A percentile compares a stretch with the other conserved stretches of the same genome.
Evolutionary conservation across 257 asterid species (phyloP).

Genomic region (Solanum okadae): DNA sequence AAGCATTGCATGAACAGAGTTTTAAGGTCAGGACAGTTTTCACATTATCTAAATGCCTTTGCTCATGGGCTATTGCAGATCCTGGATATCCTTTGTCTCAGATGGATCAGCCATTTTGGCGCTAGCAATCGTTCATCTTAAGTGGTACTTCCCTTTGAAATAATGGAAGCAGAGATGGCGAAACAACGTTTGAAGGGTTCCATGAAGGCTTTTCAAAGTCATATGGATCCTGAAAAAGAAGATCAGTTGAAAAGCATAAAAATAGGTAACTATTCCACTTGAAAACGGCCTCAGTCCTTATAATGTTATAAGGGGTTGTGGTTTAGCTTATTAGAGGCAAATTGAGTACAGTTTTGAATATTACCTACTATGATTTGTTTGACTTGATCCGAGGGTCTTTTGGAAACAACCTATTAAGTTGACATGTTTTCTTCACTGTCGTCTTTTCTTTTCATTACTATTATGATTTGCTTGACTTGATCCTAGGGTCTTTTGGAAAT

Average conservation of each 20-base stretch:
- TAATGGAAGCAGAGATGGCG: conserved; percentile 7
- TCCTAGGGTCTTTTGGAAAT: background rate
- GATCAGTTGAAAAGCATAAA: conserved; percentile 48
- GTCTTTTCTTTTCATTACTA: background rate
- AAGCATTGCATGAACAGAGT: background rate
- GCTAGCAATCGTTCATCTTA: background rate
- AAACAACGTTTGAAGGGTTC: conserved; percentile 45
- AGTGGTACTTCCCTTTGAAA: background rate
- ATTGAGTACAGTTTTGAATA: background rate
- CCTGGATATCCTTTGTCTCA: background rate
- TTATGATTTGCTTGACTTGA: background rate
- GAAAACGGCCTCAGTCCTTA: conserved; percentile 5
- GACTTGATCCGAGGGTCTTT: too few relatives aligned
- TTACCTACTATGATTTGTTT: too few relatives aligned
- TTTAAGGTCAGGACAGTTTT: background rate
- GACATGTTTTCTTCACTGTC: background rate
- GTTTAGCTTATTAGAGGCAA: background rate
- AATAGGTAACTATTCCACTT: conserved; percentile 36
- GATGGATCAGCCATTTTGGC: background rate
- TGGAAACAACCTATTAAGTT: background rate
- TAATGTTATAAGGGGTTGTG: conserved; percentile 8
- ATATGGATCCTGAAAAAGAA: conserved; percentile 59
- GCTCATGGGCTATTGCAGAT: background rate
- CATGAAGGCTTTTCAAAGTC: conserved; percentile 26
- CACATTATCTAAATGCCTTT: background rate